phyloP scores from a whole-genome alignment of 2,329 filamentous ascomycete genomes.

The Lecanicillium sp. region DNA sequence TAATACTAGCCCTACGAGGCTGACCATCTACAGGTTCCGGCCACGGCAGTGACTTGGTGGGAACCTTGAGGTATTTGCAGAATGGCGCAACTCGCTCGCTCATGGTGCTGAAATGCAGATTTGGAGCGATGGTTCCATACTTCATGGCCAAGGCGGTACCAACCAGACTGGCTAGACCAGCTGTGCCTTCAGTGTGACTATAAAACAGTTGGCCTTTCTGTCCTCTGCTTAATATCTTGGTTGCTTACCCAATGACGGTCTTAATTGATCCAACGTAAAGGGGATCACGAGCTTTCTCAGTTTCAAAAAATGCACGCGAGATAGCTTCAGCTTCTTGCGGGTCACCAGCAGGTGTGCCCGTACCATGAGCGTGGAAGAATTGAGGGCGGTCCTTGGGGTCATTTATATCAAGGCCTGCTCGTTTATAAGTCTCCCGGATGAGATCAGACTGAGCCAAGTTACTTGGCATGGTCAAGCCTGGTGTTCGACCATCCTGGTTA shows the following conservation, averaged over 20 bases:
- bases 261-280: constrained; percentile 17
- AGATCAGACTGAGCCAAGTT: neutral
- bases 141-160: constrained; percentile 14
- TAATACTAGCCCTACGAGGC: constrained; percentile 10
- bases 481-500: constrained; percentile 34
- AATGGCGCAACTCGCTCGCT: constrained; percentile 14
- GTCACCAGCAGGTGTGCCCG: constrained; percentile 41
- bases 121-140: constrained; percentile 13
- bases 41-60: constrained; percentile 9
- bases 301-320: neutral
- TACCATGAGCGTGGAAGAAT: constrained; percentile 37
- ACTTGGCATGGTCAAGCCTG: constrained; percentile 13
- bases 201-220: no score
- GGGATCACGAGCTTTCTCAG: neutral
- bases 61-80: constrained; percentile 10
- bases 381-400: constrained; percentile 19
- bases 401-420: constrained; percentile 14
- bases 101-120: constrained; percentile 13
- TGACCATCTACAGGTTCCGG: constrained; percentile 5
- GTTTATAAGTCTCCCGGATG: neutral
- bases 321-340: constrained; percentile 37
- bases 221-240: no score
- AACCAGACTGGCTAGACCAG: constrained; percentile 17
- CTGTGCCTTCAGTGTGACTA: constrained; percentile 15
- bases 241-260: constrained; percentile 15